Evolutionary conservation across 2,329 filamentous ascomycete genomes (phyloP), one percentile per base, ranked within the genome.

Genomic region (Aspergillus thermomutatus): DNA sequence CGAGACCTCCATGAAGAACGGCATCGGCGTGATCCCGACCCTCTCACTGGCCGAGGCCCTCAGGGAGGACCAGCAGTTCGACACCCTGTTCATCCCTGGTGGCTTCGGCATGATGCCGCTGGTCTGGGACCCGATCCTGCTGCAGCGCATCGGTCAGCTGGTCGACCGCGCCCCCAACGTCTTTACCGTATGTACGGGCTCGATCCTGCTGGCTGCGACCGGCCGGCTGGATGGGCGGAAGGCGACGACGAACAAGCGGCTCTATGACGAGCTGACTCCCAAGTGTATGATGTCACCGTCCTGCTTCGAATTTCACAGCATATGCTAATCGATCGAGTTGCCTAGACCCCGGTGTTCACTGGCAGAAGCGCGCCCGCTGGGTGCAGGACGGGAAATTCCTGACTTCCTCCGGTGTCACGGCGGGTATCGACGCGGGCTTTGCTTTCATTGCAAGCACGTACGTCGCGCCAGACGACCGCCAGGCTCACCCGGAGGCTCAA

Each of bases 151-250:
- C 70, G 1, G 60, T 66, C 10, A 21, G n/a, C 69, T 74, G 11
- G 59, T 56, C 0, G 71, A 79, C 0, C 69, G 82, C 2, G 71
- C 78, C 1, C 86, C 79, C 59, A 68, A 69, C 1, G 66, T 69
- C n/a, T 83, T 90, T 46, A 87, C 86, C 0, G 79, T 90, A 1
- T 90, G 88, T 69, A 90, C 86, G 1, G 87, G 87, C 0, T 78
- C 83, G 4, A 80, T 80, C 2, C 70, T 88, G 4, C 77, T 83
- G 0, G 87, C 87, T 0, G 73, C 76, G 46, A 76, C 85, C 0
- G 87, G 87, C 0, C 69, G 88, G 1, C 68, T 91, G 28, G 80
- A 89, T 58, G 83, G 84, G 0, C 77, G 74, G 58, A 73, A 78
- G 17, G 88, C 86, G 3, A 90, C 88, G 3, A 87, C 84, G 17